These are phyloP conservation scores for Gastrodia elata DNA, from an alignment of 106 monocot genomes.

Conservation along the genomic window DNA sequence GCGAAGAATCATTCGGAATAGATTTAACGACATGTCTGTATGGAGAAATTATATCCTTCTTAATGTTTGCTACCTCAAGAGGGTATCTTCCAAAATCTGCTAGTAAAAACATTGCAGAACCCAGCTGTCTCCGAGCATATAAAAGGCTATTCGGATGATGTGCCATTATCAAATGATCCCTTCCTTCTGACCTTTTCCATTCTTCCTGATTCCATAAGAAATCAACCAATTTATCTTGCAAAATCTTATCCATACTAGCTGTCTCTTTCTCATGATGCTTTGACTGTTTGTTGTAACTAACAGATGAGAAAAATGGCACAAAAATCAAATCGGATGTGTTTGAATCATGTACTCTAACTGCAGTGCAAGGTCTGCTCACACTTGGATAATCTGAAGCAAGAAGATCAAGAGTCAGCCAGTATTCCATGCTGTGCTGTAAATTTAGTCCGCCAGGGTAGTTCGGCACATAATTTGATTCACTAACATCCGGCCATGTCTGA, in stretches of 20 bases:
- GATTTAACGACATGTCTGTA: constrained; percentile 45
- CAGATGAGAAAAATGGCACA: constrained; percentile 92
- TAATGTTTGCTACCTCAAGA: constrained; percentile 51
- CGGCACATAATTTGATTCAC: constrained; percentile 24
- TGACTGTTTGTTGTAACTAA: constrained; percentile 78
- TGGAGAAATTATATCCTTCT: constrained; percentile 61
- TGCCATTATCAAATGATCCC: constrained; percentile 65
- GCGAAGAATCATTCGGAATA: constrained; percentile 26
- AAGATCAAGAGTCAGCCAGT: constrained; percentile 88
- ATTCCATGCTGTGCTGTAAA: constrained; percentile 85
- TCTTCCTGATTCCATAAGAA: constrained; percentile 41
- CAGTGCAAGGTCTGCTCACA: constrained; percentile 32
- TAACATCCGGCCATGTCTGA: constrained; percentile 50
- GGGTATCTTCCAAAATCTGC: constrained; percentile 83
- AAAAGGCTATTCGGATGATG: constrained; percentile 91
- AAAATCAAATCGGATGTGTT: constrained; percentile 59
- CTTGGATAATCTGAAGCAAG: constrained; percentile 31
- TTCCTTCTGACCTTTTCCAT: constrained; percentile 57
- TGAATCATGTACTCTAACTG: constrained; percentile 49
- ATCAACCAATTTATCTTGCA: constrained; percentile 63
- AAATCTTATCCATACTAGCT: constrained; percentile 30
- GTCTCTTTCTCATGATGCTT: constrained; percentile 43
- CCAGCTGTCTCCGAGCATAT: constrained; percentile 31
- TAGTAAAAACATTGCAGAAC: constrained; percentile 47
- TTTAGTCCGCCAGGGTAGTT: constrained; percentile 79